These are phyloP conservation scores for Podospora anserina DNA, from an alignment of 495 filamentous ascomycete species.

Conservation along the genomic window DNA sequence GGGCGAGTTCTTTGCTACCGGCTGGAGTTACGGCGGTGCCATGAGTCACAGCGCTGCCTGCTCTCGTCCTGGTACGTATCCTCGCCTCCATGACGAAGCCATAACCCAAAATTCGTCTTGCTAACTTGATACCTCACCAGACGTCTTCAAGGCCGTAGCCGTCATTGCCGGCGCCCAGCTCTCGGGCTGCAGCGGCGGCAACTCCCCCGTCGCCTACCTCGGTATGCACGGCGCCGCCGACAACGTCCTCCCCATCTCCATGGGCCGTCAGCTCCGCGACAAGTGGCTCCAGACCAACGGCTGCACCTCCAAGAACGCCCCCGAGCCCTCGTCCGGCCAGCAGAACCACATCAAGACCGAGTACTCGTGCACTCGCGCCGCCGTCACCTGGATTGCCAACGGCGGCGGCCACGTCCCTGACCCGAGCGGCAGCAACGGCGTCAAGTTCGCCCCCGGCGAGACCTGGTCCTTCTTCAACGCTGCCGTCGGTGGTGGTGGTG, in stretches of 20 bases:
- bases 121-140: background rate
- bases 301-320: constrained; percentile 34
- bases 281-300: constrained; percentile 42
- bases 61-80: background rate
- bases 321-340: constrained; percentile 32
- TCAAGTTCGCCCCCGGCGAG: constrained; percentile 19
- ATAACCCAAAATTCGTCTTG: background rate
- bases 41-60: constrained; percentile 39
- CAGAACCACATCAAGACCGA: constrained; percentile 34
- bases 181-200: constrained; percentile 41
- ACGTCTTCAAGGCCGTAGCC: background rate
- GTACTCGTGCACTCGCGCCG: constrained; percentile 30
- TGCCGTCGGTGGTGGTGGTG: constrained; percentile 13
- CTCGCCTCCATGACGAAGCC: background rate
- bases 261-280: constrained; percentile 39
- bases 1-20: constrained; percentile 42
- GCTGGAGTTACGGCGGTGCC: constrained; percentile 48
- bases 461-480: constrained; percentile 19
- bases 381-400: constrained; percentile 28
- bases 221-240: constrained; percentile 44
- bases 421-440: constrained; percentile 13
- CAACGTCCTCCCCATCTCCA: constrained; percentile 36
- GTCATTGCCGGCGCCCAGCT: constrained; percentile 31
- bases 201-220: constrained; percentile 41
- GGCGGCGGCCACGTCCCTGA: constrained; percentile 24